Percentiles rank a stretch among this genome's conserved stretches.
phyloP scores from a whole-genome alignment of 768 basidiomycete species.

The Megacollybia marginata region DNA sequence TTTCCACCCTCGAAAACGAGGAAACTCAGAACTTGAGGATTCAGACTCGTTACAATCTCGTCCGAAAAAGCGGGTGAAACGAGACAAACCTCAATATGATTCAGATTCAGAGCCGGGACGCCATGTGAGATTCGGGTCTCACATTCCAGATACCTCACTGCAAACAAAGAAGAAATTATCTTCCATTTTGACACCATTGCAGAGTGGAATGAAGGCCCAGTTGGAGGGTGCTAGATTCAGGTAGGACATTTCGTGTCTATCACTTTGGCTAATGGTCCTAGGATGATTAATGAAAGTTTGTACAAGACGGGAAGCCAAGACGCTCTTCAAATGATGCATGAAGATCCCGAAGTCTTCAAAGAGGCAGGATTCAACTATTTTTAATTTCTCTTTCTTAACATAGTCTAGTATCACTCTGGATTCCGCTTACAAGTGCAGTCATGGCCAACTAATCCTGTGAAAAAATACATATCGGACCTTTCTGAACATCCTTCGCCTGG shows the following conservation, averaged over 20 bases:
- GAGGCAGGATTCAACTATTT: conserved; percentile 48
- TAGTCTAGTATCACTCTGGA: conserved; percentile 80
- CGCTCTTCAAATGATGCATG: conserved; percentile 76
- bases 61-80: conserved; percentile 2
- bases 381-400: conserved; percentile 2
- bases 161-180: no score
- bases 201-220: conserved; percentile 70
- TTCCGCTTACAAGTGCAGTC: conserved; percentile 87
- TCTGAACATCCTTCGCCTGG: conserved; percentile 49
- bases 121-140: no score
- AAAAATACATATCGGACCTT: conserved; percentile 64
- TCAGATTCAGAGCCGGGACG: no score
- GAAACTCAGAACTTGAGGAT: not conserved
- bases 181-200: conserved; percentile 53
- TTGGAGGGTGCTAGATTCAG: conserved; percentile 85
- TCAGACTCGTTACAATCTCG: conserved; percentile 9
- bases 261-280: conserved; percentile 16
- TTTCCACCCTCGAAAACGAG: not conserved
- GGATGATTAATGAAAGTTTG: conserved; percentile 87
- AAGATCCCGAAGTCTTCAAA: conserved; percentile 72
- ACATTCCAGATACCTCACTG: no score
- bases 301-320: conserved; percentile 80
- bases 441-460: conserved; percentile 94
- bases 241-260: conserved; percentile 29
- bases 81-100: no score